Base-by-base conservation (phyloP, 2,329 filamentous ascomycete species). In the Clonostachys sp. region DNA sequence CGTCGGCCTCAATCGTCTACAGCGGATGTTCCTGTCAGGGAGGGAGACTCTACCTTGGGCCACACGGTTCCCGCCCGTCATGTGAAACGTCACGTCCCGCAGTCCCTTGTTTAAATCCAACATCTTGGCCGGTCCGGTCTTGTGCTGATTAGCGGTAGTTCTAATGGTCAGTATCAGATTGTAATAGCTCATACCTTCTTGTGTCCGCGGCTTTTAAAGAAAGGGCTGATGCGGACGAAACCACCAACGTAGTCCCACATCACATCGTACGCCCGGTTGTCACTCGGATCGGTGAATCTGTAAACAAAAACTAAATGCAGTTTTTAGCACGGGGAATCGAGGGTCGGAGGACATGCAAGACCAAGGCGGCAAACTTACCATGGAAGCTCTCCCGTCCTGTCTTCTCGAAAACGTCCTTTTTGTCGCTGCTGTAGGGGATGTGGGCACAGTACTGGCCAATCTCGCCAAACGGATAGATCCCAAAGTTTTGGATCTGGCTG, bases 201-300 rank as follows among this genome's bases (percentile, higher is more conserved):
- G 61, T 92, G 92, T 53, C 86, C 84, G 62, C 85, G 86, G 55
- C 88, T 91, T 65, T 96, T 96, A 78, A 97, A 97, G 62, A 97
- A 89, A 30, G 91, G 87, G 3, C 91, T 96, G 67, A 95, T 95
- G 51, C 92, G 85, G 52, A 97, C 91, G 33, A 97, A 83, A 9
- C 94, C 94, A 51, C 92, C 83, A 57, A 95, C 92, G 71, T 96
- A 96, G 66, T 99, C 94, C 94, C 94, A 99, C 81, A 96, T 91
- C 51, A 97, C 84, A 1, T 80, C 81, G 63, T 87, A 91, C 45
- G 80, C 74, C 52, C 75, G 77, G 3, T 84, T 77, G 42, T 87
- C 80, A 12, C 76, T 81, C 1, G 87, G 87, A 5, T 86, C 63
- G 55, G 75, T 80, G 73, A 95, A 96, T 35, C 81, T 83, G 65